Evolutionary conservation across 1,284 basidiomycete genomes (phyloP), one percentile per base, ranked within the genome.

Genomic region (Mycena citricolor): DNA sequence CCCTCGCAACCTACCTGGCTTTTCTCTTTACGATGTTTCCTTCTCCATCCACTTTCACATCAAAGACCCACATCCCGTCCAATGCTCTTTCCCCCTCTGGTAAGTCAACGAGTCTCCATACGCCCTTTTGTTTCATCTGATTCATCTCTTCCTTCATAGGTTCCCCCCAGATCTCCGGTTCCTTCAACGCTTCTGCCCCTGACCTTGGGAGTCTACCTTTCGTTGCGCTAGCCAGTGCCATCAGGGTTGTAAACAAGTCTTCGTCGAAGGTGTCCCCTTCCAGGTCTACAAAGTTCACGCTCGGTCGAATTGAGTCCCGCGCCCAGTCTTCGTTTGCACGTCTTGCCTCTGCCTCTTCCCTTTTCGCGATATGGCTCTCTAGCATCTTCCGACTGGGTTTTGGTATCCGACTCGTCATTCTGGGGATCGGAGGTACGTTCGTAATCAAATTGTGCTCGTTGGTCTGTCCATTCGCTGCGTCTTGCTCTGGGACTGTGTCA

Each of bases 141-240:
- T 49, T 19, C 10, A 33, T 30, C 20, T 54, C 52, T 3, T 8
- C 23, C n/a, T 35, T 16, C 52, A 54, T 54, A 1, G 49, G 38
- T 4, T 42, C 35, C 4, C 17, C 4, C 52, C 49, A 54, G 1
- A 32, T 22, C 5, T 46, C 38, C 0, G 37, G 12, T 0, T 47
- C 29, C 2, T 28, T 21, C 19, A 39, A 41, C 0, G 52, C 52
- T 17, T 51, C 26, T 4, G 22, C n/a, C n/a, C 43, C 49, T 1
- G 32, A 45, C 0, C 32, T 1, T 0, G 49, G 49, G 5, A 54
- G 30, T 12, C 19, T 19, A 0, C 30, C 40, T 13, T 53, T 53
- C 8, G 49, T 25, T 2, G 24, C 25, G 29, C 51, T 53, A 0
- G 44, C 44, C 5, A 53, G 49, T 2, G 37, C 37, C 44, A 36